phyloP scores from a whole-genome alignment of 306 rosid genomes.

The Vicia villosa region DNA sequence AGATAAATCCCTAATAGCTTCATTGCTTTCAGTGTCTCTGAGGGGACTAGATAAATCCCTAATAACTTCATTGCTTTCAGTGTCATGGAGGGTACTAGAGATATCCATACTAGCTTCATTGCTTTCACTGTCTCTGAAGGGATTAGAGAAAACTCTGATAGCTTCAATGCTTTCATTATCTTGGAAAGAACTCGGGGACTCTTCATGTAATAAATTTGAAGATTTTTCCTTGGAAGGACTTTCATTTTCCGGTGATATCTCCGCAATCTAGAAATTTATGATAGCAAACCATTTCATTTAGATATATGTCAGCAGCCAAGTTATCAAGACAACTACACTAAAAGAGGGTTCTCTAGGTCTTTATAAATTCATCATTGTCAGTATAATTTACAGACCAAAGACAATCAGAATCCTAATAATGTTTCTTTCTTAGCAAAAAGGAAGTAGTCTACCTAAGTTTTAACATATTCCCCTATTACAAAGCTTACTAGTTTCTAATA shows the following conservation, averaged over 20 bases:
- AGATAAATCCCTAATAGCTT: conserved; percentile 45
- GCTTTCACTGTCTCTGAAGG: conserved; percentile 44
- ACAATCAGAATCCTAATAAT: conserved; percentile 23
- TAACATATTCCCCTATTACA: conserved; percentile 17
- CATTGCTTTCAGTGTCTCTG: conserved; percentile 42
- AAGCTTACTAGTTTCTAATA: conserved; percentile 16
- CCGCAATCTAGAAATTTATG: conserved; percentile 49
- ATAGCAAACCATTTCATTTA: conserved; percentile 45
- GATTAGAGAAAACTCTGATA: conserved; percentile 48
- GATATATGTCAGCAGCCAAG: conserved; percentile 37
- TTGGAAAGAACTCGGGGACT: conserved; percentile 45
- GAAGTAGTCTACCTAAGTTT: conserved; percentile 27
- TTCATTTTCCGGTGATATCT: conserved; percentile 48
- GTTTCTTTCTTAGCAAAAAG: neutral
- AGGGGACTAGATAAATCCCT: conserved; percentile 52
- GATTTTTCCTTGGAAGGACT: conserved; percentile 39
- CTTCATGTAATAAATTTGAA: conserved; percentile 37
- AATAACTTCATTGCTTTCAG: conserved; percentile 44
- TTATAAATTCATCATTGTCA: conserved; percentile 20
- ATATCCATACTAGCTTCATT: conserved; percentile 46
- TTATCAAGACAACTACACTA: conserved; percentile 24
- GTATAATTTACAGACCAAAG: conserved; percentile 24
- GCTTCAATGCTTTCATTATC: conserved; percentile 44
- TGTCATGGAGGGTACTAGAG: conserved; percentile 46
- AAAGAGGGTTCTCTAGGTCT: conserved; percentile 24